Evolutionary conservation across 2,329 filamentous ascomycete species (phyloP).

Genomic region (Cucurbitaria berberidis): DNA sequence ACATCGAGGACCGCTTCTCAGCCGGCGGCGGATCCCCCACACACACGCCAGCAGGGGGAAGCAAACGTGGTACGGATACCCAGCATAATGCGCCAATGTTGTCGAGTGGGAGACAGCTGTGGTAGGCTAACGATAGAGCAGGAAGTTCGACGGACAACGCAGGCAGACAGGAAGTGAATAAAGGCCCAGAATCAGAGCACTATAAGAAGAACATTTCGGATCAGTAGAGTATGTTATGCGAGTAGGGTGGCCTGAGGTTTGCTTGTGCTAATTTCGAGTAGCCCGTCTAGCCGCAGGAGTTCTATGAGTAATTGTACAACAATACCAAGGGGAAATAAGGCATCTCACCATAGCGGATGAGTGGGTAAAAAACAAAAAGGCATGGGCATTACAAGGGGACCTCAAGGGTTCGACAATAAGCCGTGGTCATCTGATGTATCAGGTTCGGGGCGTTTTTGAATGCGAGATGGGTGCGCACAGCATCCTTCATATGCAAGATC

Average conservation of each 20-base stretch:
- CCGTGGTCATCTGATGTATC: not conserved
- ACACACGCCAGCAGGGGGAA: conserved; percentile 40
- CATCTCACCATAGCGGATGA: not conserved
- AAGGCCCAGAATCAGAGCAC: conserved; percentile 35
- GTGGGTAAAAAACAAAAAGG: not conserved
- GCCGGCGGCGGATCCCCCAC: conserved; percentile 40
- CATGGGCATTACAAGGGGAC: too few species aligned
- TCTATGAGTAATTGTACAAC: conserved; percentile 41
- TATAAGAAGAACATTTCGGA: conserved; percentile 34
- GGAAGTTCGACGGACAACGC: conserved; percentile 32
- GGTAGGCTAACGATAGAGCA: conserved; percentile 9
- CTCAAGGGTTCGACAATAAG: not conserved
- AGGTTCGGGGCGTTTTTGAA: not conserved
- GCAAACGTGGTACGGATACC: conserved; percentile 32
- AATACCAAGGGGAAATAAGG: conserved; percentile 45
- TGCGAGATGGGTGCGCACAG: not conserved
- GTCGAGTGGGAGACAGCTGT: not conserved
- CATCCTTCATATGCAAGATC: not conserved
- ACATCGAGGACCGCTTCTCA: conserved; percentile 44
- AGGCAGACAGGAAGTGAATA: conserved; percentile 30
- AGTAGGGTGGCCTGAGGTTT: not conserved
- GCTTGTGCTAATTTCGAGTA: conserved; percentile 9
- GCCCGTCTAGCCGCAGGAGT: conserved; percentile 37
- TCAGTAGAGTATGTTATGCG: conserved; percentile 36
- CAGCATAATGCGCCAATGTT: conserved; percentile 2